Conservation (phyloP, 2,329 filamentous ascomycete species). For the Trichoderma cornu-damae region DNA sequence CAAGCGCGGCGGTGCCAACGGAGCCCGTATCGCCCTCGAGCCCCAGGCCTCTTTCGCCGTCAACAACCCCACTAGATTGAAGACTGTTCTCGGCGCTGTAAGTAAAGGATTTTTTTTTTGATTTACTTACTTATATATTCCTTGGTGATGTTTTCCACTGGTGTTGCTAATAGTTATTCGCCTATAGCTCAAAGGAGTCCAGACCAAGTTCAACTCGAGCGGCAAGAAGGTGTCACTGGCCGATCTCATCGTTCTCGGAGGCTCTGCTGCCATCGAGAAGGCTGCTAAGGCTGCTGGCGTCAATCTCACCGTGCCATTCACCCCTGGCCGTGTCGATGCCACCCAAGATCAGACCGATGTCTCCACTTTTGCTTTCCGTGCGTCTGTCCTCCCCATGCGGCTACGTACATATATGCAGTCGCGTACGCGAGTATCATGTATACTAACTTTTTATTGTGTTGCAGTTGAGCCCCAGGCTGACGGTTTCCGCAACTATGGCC, state of each 20-base stretch:
- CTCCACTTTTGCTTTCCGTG: conserved; percentile 52
- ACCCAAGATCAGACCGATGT: conserved; percentile 65
- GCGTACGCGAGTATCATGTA: neutral
- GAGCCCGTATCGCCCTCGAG: conserved; percentile 67
- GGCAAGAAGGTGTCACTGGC: conserved; percentile 70
- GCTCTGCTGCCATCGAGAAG: conserved; percentile 65
- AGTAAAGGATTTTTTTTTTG: neutral
- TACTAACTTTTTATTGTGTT: neutral
- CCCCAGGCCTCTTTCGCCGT: conserved; percentile 66
- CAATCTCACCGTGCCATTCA: conserved; percentile 61
- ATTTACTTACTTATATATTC: no score
- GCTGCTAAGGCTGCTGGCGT: conserved; percentile 47
- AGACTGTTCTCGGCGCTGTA: conserved; percentile 50
- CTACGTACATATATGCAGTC: no score
- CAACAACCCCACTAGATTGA: conserved; percentile 65
- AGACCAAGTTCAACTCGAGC: conserved; percentile 56
- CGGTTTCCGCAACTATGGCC: conserved; percentile 74
- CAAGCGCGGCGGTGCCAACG: conserved; percentile 78
- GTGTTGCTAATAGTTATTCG: neutral
- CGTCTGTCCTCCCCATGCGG: neutral
- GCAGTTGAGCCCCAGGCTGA: conserved; percentile 59
- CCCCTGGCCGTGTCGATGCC: conserved; percentile 65
- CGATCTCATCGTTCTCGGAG: conserved; percentile 69
- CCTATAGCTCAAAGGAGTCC: conserved; percentile 38
- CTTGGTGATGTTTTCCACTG: neutral